Percentiles rank a stretch among this genome's conserved stretches.
These are phyloP conservation scores for Colletotrichum sp. DNA, from an alignment of 2,329 filamentous ascomycete species.

Conservation along the genomic window DNA sequence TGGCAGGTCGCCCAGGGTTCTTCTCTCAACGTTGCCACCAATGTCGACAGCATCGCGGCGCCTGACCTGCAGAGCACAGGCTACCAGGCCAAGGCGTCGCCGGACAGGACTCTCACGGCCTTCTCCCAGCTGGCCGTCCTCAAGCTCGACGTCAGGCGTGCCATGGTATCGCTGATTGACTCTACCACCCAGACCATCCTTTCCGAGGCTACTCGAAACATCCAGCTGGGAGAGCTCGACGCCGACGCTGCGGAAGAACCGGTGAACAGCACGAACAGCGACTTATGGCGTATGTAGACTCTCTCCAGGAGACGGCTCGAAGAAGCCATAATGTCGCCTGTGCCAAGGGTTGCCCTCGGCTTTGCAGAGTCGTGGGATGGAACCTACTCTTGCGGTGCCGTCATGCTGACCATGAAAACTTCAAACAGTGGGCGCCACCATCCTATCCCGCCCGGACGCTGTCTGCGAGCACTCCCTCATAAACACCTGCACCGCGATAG, in stretches of 20 bases:
- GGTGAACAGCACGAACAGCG: constrained; percentile 23
- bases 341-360: not conserved
- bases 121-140: constrained; percentile 57
- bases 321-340: not conserved
- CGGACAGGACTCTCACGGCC: constrained; percentile 45
- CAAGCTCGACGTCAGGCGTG: constrained; percentile 50
- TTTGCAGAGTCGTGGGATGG: not conserved
- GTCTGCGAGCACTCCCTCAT: constrained; percentile 35
- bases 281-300: constrained; percentile 38
- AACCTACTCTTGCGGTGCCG: not conserved
- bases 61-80: constrained; percentile 31
- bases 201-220: constrained; percentile 53
- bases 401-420: not conserved
- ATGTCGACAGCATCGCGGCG: constrained; percentile 33
- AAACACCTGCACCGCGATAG: constrained; percentile 27
- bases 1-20: constrained; percentile 37
- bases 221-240: constrained; percentile 41
- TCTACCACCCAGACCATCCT: constrained; percentile 52
- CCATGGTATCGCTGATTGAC: constrained; percentile 55
- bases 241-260: not conserved
- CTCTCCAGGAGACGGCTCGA: not conserved
- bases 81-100: constrained; percentile 36
- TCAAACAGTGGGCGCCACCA: constrained; percentile 24
- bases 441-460: constrained; percentile 33
- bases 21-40: constrained; percentile 34